Base-by-base conservation (phyloP, 2,329 filamentous ascomycete genomes). In the Arachnopeziza araneosa region DNA sequence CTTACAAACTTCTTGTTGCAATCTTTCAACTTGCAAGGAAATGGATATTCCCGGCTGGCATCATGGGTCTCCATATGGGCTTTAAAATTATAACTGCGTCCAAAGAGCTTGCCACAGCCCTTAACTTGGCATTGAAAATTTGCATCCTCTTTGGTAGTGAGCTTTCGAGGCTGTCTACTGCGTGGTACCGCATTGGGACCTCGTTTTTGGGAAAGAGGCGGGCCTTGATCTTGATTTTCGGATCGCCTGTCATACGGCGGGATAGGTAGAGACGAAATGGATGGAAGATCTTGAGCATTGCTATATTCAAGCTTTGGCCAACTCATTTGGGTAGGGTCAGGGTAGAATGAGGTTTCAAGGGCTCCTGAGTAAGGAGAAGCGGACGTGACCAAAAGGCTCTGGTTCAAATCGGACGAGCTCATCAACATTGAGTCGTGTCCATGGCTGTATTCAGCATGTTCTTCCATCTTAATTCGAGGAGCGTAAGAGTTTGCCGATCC, bases 1-100 rank as follows among this genome's bases (percentile, higher is more conserved):
- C 92, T 83, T 21, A 91, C 89, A 73, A 96, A 96, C 56, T 84
- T 83, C 75, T 88, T 91, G 66, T 76, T 80, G 75, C 92, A 96
- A 56, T 80, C 82, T 1, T 79, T 73, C 30, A 85, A 76, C 1
- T 77, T 77, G 73, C 92, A 96, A 1, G 80, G 79, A 69, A 91
- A 88, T 0, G 87, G 85, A 68, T 89, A 90, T 68, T 84, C 83
- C 59, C 88, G 81, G 61, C 83, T 81, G 17, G 90, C 85, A 70
- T 95, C 86, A 70, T 96, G 92, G 0, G 87, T 93, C 70, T 93
- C 88, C 80, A 93, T 82, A 72, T 96, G 92, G 30, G 91, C 89
- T 70, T 90, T 92, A 76, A 87, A 91, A 75, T 96, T 96, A 77
- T 93, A 96, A 68, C 85, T 88, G 63, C 92, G 81, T 65, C 90